Conservation (phyloP, 2,329 filamentous ascomycete species). For the Colletotrichum tofieldiae region DNA sequence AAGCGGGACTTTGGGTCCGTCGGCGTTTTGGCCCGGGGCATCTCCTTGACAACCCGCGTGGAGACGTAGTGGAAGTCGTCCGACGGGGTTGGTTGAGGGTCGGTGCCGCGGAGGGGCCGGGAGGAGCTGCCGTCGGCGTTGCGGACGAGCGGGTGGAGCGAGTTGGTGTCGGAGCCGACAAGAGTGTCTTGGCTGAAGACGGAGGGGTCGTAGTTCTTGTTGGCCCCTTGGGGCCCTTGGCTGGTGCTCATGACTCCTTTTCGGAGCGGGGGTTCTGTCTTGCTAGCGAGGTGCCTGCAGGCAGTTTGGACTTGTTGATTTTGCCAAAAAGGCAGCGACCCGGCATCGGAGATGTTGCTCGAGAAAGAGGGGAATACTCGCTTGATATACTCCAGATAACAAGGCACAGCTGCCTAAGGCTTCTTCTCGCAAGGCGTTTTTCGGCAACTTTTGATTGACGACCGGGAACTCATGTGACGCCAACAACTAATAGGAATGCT, state of each 20-base stretch:
- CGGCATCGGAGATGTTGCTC: not conserved
- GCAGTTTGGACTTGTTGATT: too few species aligned
- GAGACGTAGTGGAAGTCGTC: slow-evolving; percentile 39
- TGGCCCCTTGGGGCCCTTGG: not conserved
- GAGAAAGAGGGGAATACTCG: not conserved
- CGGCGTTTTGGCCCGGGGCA: slow-evolving; percentile 28
- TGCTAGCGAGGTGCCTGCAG: not conserved
- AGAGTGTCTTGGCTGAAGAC: slow-evolving; percentile 37
- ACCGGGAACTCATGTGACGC: not conserved
- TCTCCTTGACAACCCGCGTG: slow-evolving; percentile 38
- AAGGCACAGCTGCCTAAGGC: not conserved
- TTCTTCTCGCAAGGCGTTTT: not conserved
- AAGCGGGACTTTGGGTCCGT: slow-evolving; percentile 25
- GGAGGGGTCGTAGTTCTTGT: slow-evolving; percentile 5
- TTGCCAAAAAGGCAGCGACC: too few species aligned
- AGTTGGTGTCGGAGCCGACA: slow-evolving; percentile 32
- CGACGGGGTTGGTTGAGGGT: slow-evolving; percentile 15
- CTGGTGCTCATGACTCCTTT: not conserved
- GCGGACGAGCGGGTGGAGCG: slow-evolving; percentile 21
- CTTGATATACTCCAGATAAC: not conserved
- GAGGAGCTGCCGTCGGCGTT: not conserved
- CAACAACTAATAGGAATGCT: not conserved
- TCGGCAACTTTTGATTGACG: too few species aligned
- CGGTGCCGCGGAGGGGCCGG: slow-evolving; percentile 20
- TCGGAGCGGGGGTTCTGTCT: not conserved